These are phyloP conservation scores for Gossypium rotundifolium DNA, from an alignment of 345 rosid genomes.

Conservation along the genomic window DNA sequence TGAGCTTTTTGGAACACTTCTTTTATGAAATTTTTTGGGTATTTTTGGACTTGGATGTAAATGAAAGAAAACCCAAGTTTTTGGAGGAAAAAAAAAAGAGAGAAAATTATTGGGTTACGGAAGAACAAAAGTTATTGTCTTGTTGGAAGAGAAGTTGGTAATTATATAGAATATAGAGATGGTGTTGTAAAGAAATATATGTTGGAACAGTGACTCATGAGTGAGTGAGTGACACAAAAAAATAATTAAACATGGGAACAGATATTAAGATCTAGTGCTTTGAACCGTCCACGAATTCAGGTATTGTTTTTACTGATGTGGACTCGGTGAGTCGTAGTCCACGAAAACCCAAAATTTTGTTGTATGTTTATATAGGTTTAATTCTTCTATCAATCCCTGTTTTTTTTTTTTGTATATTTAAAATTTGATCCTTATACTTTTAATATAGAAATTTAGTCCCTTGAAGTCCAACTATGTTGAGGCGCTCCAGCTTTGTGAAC, in stretches of 20 bases:
- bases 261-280: slow-evolving; percentile 38
- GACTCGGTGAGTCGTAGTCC: background rate
- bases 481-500: too few species aligned
- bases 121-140: slow-evolving; percentile 4
- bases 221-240: slow-evolving; percentile 8
- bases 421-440: too few species aligned
- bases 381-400: too few species aligned
- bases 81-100: background rate
- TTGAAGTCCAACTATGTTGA: too few species aligned
- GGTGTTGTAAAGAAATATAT: background rate
- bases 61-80: background rate
- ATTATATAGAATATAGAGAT: background rate
- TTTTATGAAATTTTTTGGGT: background rate
- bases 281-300: slow-evolving; percentile 32
- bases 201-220: slow-evolving; percentile 6
- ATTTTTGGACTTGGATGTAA: background rate
- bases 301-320: slow-evolving; percentile 2
- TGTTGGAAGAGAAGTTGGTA: slow-evolving; percentile 6
- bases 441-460: too few species aligned
- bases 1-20: background rate
- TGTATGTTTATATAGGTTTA: too few species aligned
- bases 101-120: background rate
- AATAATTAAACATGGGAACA: slow-evolving; percentile 16
- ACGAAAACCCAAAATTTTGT: slow-evolving; percentile 24
- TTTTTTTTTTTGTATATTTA: too few species aligned